A percentile compares a stretch with the other conserved stretches of the same genome.
Evolutionary conservation across 169 alveolate species (phyloP).

Genomic region (Theileria equi): DNA sequence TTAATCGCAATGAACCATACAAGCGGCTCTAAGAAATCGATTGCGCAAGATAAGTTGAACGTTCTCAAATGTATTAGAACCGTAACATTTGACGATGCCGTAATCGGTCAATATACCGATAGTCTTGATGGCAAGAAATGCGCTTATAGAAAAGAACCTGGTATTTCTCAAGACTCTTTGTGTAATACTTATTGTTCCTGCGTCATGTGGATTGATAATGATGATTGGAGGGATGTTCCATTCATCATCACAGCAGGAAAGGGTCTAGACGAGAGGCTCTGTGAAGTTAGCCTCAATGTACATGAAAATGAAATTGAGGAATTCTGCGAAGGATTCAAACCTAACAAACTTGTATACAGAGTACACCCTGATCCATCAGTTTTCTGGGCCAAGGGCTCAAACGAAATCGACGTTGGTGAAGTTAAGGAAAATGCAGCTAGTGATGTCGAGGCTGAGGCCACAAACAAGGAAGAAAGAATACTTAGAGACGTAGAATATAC

Average conservation of each 20-base stretch:
- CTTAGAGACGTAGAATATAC: conserved; percentile 58
- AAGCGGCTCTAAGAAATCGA: neutral
- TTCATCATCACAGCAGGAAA: conserved; percentile 62
- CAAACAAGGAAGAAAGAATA: conserved; percentile 45
- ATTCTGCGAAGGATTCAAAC: conserved; percentile 35
- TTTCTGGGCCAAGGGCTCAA: conserved; percentile 40
- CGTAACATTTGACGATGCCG: conserved; percentile 34
- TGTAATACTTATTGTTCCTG: conserved; percentile 55
- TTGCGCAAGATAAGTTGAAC: conserved; percentile 43
- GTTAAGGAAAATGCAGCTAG: conserved; percentile 19
- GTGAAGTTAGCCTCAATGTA: conserved; percentile 39
- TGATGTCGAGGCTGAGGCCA: conserved; percentile 42
- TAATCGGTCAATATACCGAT: conserved; percentile 53
- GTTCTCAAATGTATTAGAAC: conserved; percentile 48
- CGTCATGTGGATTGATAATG: conserved; percentile 53
- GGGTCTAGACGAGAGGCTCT: conserved; percentile 52
- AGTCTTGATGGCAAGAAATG: conserved; percentile 38
- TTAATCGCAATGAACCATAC: conserved; percentile 48
- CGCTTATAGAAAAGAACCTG: conserved; percentile 34
- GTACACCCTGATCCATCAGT: conserved; percentile 60
- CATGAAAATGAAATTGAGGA: conserved; percentile 16
- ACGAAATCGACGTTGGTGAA: conserved; percentile 15
- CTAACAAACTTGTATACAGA: conserved; percentile 50
- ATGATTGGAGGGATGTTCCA: conserved; percentile 64
- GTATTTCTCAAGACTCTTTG: conserved; percentile 36